Conservation (phyloP, 1,284 basidiomycete species). For the Polyporus tsugae region DNA sequence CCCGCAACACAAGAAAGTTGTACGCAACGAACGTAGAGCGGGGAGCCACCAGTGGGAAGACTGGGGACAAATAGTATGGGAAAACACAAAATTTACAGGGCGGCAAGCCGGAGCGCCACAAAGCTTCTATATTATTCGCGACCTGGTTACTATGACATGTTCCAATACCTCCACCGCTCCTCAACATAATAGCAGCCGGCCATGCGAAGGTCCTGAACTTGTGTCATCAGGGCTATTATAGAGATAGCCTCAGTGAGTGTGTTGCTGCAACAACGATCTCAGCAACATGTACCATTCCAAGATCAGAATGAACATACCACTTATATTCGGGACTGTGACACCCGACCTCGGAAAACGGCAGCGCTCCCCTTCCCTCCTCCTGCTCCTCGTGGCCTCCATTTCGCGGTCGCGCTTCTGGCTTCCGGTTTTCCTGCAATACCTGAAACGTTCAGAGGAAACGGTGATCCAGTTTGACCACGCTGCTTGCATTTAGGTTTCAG, state of each 20-base stretch:
- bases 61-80: neutral
- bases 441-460: too few relatives aligned
- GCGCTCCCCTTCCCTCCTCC: too few relatives aligned
- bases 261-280: neutral
- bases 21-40: neutral
- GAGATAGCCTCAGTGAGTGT: too few relatives aligned
- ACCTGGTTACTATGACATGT: neutral
- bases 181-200: neutral
- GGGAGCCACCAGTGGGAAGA: neutral
- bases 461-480: too few relatives aligned
- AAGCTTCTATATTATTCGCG: neutral
- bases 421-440: too few relatives aligned
- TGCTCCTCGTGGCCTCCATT: too few relatives aligned
- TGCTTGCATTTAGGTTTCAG: neutral
- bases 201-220: neutral
- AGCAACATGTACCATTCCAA: neutral
- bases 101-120: neutral
- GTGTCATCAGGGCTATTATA: too few relatives aligned
- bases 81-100: neutral
- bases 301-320: neutral
- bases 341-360: too few relatives aligned
- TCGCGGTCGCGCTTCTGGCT: too few relatives aligned
- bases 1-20: neutral
- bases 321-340: too few relatives aligned
- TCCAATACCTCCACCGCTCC: neutral